Percentiles rank a stretch among this genome's conserved stretches.
Conservation (phyloP, 371 early-diverging fungal genomes). For the Mortierella sp. region DNA sequence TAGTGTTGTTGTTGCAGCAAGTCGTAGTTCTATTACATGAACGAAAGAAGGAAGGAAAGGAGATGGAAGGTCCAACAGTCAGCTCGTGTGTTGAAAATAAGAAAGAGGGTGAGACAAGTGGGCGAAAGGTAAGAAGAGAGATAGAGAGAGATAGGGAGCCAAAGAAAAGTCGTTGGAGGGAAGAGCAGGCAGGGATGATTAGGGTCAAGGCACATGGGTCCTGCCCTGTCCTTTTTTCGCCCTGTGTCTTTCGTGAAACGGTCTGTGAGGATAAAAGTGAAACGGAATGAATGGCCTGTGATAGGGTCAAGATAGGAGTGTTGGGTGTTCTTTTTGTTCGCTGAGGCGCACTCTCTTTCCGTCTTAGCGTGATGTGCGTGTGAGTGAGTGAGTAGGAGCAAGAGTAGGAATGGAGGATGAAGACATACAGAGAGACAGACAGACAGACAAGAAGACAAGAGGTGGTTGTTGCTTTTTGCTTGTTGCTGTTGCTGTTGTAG, state of each 20-base stretch:
- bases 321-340: background rate
- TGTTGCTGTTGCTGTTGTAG: too few relatives aligned
- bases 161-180: background rate
- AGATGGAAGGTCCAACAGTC: background rate
- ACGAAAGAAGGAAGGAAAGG: background rate
- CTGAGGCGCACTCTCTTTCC: background rate
- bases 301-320: background rate
- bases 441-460: too few relatives aligned
- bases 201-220: too few relatives aligned
- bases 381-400: too few relatives aligned
- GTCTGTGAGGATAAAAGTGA: background rate
- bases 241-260: background rate
- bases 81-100: background rate
- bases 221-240: background rate
- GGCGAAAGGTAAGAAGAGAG: background rate
- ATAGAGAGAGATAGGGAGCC: background rate
- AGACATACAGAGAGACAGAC: too few relatives aligned
- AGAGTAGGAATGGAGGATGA: too few relatives aligned
- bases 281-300: background rate
- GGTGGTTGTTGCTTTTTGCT: too few relatives aligned
- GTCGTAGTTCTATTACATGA: background rate
- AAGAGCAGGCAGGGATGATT: too few relatives aligned
- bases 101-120: conserved; percentile 5
- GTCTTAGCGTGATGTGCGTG: background rate
- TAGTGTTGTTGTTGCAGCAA: background rate